phyloP scores from a whole-genome alignment of 257 asterid species.

The Solanum dulcamara region DNA sequence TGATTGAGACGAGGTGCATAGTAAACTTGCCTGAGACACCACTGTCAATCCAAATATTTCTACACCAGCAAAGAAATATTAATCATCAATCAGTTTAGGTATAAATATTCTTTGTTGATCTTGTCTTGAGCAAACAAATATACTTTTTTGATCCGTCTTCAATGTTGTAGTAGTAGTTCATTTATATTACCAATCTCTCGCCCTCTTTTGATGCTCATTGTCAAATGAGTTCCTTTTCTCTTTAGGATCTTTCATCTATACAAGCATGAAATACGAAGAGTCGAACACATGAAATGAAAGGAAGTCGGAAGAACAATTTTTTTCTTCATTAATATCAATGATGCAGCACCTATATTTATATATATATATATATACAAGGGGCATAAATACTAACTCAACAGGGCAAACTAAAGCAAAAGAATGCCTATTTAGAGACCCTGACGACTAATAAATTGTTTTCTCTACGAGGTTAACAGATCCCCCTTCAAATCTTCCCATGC shows the following conservation, averaged over 20 bases:
- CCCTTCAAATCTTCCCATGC: neutral
- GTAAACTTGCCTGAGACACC: neutral
- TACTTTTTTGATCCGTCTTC: neutral
- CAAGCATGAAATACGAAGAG: neutral
- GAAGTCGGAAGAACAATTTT: neutral
- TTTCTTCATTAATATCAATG: neutral
- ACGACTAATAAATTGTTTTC: neutral
- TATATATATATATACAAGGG: neutral
- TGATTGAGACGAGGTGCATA: neutral
- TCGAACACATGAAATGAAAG: neutral
- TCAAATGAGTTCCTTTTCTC: neutral
- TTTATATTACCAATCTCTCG: neutral
- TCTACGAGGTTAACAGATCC: neutral
- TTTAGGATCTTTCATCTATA: neutral
- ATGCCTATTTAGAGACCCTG: neutral
- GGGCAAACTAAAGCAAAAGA: neutral
- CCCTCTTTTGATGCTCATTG: neutral
- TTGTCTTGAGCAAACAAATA: neutral
- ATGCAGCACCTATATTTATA: neutral
- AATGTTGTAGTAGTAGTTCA: neutral
- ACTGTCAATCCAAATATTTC: neutral
- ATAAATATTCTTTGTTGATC: conserved; percentile 17
- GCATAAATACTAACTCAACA: neutral
- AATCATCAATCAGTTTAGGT: conserved; percentile 51
- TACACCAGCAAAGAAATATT: conserved; percentile 38